phyloP scores from a whole-genome alignment of 2,329 filamentous ascomycete genomes.

The Claviceps cyperi region DNA sequence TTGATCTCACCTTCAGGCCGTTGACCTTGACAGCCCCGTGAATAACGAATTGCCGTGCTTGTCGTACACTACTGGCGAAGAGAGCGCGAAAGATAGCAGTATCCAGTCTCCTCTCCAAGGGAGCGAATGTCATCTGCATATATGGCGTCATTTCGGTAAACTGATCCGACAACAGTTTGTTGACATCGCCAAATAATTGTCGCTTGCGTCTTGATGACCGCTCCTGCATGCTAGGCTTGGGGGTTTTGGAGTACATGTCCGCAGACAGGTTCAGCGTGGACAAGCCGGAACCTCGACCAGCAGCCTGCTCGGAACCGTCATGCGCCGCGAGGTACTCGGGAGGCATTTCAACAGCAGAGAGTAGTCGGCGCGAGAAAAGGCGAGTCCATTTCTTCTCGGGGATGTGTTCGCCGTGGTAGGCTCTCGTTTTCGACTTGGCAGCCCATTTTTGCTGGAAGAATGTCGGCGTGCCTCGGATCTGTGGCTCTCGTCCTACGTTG shows the following conservation, averaged over 20 bases:
- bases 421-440: constrained; percentile 69
- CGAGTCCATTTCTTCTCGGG: constrained; percentile 86
- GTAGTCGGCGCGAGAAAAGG: constrained; percentile 73
- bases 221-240: constrained; percentile 10
- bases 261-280: constrained; percentile 18
- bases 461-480: constrained; percentile 33
- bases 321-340: constrained; percentile 60
- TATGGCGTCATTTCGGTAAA: constrained; percentile 54
- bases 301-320: constrained; percentile 72
- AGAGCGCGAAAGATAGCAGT: constrained; percentile 87
- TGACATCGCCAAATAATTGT: constrained; percentile 17
- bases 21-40: constrained; percentile 93
- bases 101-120: constrained; percentile 79
- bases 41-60: constrained; percentile 86
- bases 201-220: constrained; percentile 6
- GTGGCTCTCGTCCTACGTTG: constrained; percentile 17
- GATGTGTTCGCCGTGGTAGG: constrained; percentile 91
- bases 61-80: constrained; percentile 84
- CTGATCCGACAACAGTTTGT: constrained; percentile 19
- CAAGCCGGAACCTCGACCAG: constrained; percentile 67
- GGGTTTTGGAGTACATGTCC: constrained; percentile 19
- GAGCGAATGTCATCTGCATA: constrained; percentile 92
- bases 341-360: constrained; percentile 76
- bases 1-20: constrained; percentile 63
- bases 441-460: constrained; percentile 99